phyloP scores from a whole-genome alignment of 352 stramenopile genomes.

The Sclerospora graminicola region DNA sequence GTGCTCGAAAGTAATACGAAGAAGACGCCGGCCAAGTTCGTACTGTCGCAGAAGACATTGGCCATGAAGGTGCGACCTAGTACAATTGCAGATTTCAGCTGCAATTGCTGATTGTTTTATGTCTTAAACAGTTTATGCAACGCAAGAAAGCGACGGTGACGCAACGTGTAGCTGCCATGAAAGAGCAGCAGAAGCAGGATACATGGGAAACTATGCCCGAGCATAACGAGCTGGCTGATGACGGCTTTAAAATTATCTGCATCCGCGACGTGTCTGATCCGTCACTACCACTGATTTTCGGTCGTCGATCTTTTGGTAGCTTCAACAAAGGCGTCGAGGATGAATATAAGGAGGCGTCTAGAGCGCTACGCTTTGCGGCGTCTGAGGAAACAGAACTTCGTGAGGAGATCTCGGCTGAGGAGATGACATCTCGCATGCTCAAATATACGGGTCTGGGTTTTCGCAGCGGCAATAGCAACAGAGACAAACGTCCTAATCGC shows the following conservation, averaged over 20 bases:
- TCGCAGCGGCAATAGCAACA: constrained; percentile 18
- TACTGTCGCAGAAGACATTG: constrained; percentile 74
- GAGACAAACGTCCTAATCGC: constrained; percentile 14
- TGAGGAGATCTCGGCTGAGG: constrained; percentile 74
- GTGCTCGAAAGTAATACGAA: constrained; percentile 9
- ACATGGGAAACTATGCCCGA: constrained; percentile 35
- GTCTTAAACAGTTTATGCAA: constrained; percentile 64
- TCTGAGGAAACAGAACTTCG: constrained; percentile 61
- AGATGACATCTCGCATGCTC: constrained; percentile 74
- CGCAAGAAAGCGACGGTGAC: constrained; percentile 61
- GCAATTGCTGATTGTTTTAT: constrained; percentile 1
- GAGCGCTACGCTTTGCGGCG: constrained; percentile 43
- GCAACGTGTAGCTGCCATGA: constrained; percentile 36
- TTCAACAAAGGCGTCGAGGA: constrained; percentile 82
- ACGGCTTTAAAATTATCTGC: constrained; percentile 36
- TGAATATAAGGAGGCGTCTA: constrained; percentile 52
- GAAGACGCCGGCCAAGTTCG: constrained; percentile 18
- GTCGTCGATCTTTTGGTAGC: constrained; percentile 62
- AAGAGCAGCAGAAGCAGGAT: constrained; percentile 51
- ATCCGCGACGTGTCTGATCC: constrained; percentile 53
- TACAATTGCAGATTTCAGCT: background rate
- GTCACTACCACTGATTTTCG: constrained; percentile 64
- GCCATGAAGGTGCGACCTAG: constrained; percentile 60
- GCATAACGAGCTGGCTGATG: constrained; percentile 16
- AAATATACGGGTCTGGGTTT: constrained; percentile 73